Evolutionary conservation across 2,329 filamentous ascomycete species (phyloP), one percentile per base, ranked within the genome.

Genomic region (Claviceps arundinis): DNA sequence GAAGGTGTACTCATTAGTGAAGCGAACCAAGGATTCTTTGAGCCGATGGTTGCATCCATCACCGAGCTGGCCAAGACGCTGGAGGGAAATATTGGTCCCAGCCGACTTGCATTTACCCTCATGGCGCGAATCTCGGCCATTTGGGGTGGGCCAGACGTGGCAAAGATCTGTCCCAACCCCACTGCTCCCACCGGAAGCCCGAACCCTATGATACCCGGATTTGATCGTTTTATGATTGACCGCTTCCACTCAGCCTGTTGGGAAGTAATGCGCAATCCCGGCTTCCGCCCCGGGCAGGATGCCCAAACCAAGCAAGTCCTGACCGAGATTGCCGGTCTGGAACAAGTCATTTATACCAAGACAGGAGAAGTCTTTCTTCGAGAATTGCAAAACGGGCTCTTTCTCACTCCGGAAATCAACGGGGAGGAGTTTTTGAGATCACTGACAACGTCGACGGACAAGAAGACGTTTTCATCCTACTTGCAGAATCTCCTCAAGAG

Each of bases 271-370:
- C 81, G 81, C 41, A 85, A 90, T 45, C 75, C 85, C 5, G 77
- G 77, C 19, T 96, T 97, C 75, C 85, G 85, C 57, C 81, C 88
- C 1, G 82, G 83, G 56, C 70, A 72, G 51, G 93, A 98, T 65
- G 89, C 90, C 1, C 89, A 95, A 70, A 87, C 87, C 37, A 87
- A 86, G 65, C 85, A 90, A 66, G 87, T 96, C 1, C 77, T 98
- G 41, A 83, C 82, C 52, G 93, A 98, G 71, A 89, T 95, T 56
- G 89, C 89, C 2, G 80, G 77, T 2, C 70, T 98, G 54, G 89
- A 98, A 68, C 89, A 93, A 68, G 84, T 80, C 38, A 93, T 98
- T 56, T 91, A 96, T 64, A 77, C 80, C 59, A 97, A 97, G 72
- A 91, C 88, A 13, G 93, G 93, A 26, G 80, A 86, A 50, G 76